These are phyloP conservation scores for Ostreobium quekettii DNA, from an alignment of 139 green algal genomes.

Conservation along the genomic window DNA sequence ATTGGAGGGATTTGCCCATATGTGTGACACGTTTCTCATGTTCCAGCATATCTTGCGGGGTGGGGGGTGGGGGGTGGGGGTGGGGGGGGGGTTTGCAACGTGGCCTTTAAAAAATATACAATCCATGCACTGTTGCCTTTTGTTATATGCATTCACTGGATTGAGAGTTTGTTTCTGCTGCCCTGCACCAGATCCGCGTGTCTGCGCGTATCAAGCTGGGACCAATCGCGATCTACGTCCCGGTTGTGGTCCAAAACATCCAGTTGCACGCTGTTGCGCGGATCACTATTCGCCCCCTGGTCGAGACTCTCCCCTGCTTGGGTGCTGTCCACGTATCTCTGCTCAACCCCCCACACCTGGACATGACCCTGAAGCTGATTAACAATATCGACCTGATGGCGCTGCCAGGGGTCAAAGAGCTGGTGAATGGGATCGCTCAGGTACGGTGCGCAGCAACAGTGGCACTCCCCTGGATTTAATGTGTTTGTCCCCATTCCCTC, in stretches of 20 bases:
- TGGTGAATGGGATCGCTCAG: slow-evolving; percentile 15
- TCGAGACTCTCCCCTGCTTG: slow-evolving; percentile 66
- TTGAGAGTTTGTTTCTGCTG: background rate
- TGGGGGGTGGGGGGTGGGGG: too few relatives aligned
- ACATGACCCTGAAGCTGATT: slow-evolving; percentile 46
- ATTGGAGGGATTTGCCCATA: background rate
- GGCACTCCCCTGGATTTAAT: too few relatives aligned
- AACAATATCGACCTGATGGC: slow-evolving; percentile 57
- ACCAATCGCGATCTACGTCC: slow-evolving; percentile 25
- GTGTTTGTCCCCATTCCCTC: too few relatives aligned
- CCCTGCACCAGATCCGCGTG: slow-evolving; percentile 17
- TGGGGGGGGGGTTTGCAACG: too few relatives aligned
- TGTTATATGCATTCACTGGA: background rate
- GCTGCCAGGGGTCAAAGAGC: slow-evolving; percentile 46
- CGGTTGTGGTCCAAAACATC: slow-evolving; percentile 33
- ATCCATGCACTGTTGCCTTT: background rate
- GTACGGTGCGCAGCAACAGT: too few relatives aligned
- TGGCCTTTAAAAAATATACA: too few relatives aligned
- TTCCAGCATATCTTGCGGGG: too few relatives aligned
- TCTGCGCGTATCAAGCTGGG: slow-evolving; percentile 25
- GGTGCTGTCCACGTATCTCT: slow-evolving; percentile 58
- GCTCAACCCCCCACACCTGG: slow-evolving; percentile 46
- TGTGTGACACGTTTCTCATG: background rate
- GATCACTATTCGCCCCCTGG: slow-evolving; percentile 51
- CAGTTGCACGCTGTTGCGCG: slow-evolving; percentile 34